Conservation (phyloP, 805 yeast genomes). For the Priceomyces medius region DNA sequence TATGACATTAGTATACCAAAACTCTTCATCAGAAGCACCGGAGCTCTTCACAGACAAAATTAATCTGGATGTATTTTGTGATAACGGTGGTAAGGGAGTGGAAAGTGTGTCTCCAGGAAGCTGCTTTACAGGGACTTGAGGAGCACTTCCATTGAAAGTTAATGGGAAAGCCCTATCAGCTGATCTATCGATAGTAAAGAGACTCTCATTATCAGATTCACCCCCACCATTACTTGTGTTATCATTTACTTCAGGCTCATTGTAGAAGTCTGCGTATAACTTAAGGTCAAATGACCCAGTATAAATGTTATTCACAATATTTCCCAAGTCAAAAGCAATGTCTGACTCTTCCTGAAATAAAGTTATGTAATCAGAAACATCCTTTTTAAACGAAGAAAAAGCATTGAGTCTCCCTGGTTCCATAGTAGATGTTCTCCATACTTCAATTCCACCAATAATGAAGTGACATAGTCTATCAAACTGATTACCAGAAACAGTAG, state of each 20-base stretch:
- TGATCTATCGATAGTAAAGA: constrained; percentile 31
- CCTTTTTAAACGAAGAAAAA: constrained; percentile 56
- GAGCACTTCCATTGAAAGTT: constrained; percentile 16
- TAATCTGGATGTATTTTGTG: constrained; percentile 59
- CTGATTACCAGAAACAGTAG: constrained; percentile 57
- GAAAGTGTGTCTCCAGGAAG: constrained; percentile 41
- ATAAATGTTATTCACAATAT: constrained; percentile 51
- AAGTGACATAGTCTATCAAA: constrained; percentile 66
- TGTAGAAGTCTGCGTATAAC: constrained; percentile 52
- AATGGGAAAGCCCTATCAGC: constrained; percentile 44
- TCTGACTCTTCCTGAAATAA: constrained; percentile 48
- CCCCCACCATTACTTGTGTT: constrained; percentile 1
- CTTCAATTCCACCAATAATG: constrained; percentile 58
- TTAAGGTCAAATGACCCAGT: constrained; percentile 61
- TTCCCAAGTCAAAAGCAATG: constrained; percentile 63
- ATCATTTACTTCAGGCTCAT: constrained; percentile 19
- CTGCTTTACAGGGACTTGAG: constrained; percentile 45
- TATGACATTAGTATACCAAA: constrained; percentile 70
- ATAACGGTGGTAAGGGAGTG: constrained; percentile 44
- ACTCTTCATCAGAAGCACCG: constrained; percentile 80
- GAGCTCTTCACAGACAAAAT: constrained; percentile 60
- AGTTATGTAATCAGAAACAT: constrained; percentile 54
- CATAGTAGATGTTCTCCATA: constrained; percentile 82
- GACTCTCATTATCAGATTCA: background rate
- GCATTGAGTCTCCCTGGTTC: constrained; percentile 52